Evolutionary conservation across 2,329 filamentous ascomycete genomes (phyloP).

Genomic region (Hypoxylon sp.): DNA sequence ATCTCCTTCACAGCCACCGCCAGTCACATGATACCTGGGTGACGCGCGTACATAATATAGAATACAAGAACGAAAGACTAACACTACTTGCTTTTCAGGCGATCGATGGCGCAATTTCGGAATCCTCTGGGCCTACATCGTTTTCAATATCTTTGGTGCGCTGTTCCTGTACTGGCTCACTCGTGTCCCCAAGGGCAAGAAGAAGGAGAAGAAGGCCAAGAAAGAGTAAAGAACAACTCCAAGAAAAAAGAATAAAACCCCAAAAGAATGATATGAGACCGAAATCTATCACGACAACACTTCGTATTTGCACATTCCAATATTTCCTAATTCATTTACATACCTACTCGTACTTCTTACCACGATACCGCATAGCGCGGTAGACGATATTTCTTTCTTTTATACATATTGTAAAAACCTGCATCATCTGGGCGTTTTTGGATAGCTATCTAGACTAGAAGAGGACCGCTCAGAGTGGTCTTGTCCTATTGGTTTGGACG

Average conservation of each 20-base stretch:
- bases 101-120: slow-evolving; percentile 72
- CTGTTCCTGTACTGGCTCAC: slow-evolving; percentile 69
- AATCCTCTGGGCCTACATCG: slow-evolving; percentile 68
- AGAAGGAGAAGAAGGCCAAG: slow-evolving; percentile 51
- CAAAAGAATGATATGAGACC: slow-evolving; percentile 2
- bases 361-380: not conserved
- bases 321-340: slow-evolving; percentile 1
- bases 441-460: slow-evolving; percentile 19
- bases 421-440: slow-evolving; percentile 32
- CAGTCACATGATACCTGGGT: not conserved
- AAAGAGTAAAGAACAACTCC: slow-evolving; percentile 41
- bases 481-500: slow-evolving; percentile 7
- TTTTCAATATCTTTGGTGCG: slow-evolving; percentile 68
- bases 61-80: slow-evolving; percentile 21
- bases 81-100: slow-evolving; percentile 39
- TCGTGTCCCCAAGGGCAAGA: slow-evolving; percentile 60
- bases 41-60: not conserved
- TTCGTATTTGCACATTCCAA: slow-evolving; percentile 1
- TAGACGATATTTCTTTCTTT: slow-evolving; percentile 8
- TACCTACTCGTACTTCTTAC: not conserved
- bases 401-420: slow-evolving; percentile 25
- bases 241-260: slow-evolving; percentile 17
- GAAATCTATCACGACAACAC: not conserved
- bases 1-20: not conserved
- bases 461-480: slow-evolving; percentile 1